Conservation (phyloP, 2,329 filamentous ascomycete species). For the Cryphonectria nitschkei region DNA sequence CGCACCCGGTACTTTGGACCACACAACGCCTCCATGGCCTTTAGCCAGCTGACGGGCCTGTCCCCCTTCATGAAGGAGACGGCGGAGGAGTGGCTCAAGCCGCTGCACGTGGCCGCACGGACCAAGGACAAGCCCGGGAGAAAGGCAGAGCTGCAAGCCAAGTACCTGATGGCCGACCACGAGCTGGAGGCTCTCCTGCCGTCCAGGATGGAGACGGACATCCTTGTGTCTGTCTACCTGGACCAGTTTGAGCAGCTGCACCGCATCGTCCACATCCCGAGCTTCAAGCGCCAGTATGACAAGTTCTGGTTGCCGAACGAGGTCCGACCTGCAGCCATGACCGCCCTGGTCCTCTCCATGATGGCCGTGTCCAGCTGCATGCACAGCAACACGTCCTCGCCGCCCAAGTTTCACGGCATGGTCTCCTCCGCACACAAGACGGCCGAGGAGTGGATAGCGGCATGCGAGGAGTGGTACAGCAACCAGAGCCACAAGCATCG, state of each 20-base stretch:
- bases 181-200: constrained; percentile 56
- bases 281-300: constrained; percentile 59
- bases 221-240: constrained; percentile 54
- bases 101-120: constrained; percentile 56
- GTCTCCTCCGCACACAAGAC: constrained; percentile 59
- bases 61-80: constrained; percentile 66
- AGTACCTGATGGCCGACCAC: constrained; percentile 51
- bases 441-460: constrained; percentile 60
- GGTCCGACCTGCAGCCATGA: constrained; percentile 56
- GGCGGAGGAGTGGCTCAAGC: constrained; percentile 63
- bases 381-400: constrained; percentile 49
- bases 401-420: constrained; percentile 60
- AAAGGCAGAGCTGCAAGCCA: constrained; percentile 55
- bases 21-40: constrained; percentile 63
- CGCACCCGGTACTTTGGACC: constrained; percentile 64
- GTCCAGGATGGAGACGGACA: constrained; percentile 51
- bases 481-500: constrained; percentile 65
- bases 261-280: constrained; percentile 62
- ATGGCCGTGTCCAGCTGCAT: constrained; percentile 63
- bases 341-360: constrained; percentile 62
- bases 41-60: constrained; percentile 57
- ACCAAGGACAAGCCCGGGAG: constrained; percentile 59
- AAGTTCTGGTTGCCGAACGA: constrained; percentile 56
- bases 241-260: constrained; percentile 60
- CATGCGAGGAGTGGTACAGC: constrained; percentile 57